Evolutionary conservation across 148 eudicot species (phyloP).

Genomic region (Simmondsia chinensis): DNA sequence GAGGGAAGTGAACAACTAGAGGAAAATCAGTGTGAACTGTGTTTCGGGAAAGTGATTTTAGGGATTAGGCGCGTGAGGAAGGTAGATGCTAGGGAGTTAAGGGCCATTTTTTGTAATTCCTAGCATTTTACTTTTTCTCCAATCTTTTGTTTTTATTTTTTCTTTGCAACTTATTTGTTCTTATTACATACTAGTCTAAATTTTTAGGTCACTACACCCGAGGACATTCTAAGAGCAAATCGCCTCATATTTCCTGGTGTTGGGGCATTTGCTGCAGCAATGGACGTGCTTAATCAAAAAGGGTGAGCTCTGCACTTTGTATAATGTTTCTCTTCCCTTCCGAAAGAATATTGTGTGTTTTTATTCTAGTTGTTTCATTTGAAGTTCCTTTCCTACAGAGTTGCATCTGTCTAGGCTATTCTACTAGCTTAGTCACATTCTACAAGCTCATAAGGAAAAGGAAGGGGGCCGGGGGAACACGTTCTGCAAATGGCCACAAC

Average conservation of each 20-base stretch:
- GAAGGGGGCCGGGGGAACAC: no score
- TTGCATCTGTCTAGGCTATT: no score
- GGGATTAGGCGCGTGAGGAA: no score
- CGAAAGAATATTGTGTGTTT: background rate
- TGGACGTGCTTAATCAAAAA: slow-evolving; percentile 64
- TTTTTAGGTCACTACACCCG: slow-evolving; percentile 63
- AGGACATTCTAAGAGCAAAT: slow-evolving; percentile 77
- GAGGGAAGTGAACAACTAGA: no score
- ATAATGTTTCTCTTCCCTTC: background rate
- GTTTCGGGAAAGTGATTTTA: no score
- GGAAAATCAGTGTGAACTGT: no score
- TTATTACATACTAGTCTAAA: background rate
- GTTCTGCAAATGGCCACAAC: no score
- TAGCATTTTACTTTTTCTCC: no score
- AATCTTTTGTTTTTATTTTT: background rate
- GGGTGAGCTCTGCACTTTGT: slow-evolving; percentile 41
- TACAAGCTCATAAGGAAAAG: no score
- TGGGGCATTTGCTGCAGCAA: slow-evolving; percentile 96
- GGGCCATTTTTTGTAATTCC: no score
- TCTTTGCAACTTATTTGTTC: background rate
- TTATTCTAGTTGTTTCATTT: background rate
- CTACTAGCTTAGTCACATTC: no score
- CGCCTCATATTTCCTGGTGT: slow-evolving; percentile 94
- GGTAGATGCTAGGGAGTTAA: no score
- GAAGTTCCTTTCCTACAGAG: background rate